Base-by-base conservation (phyloP, 2,329 filamentous ascomycete species). In the Fusarium brevicatenulatum region DNA sequence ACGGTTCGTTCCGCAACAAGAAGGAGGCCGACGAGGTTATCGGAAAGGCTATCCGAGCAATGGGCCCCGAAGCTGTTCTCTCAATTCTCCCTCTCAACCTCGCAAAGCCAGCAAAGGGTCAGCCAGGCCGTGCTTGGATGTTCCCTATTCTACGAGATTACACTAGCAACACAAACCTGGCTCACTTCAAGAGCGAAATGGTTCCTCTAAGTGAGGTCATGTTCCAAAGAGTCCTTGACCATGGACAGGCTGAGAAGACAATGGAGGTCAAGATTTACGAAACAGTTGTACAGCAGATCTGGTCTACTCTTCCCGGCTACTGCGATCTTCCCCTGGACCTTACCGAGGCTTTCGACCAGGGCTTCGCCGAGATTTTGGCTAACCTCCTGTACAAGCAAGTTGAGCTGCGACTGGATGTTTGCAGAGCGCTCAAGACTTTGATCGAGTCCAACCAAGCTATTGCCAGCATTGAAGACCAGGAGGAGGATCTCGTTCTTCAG, bases 251-350 rank as follows among this genome's bases (percentile, higher is more conserved):
- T 19, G 93, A 95, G 79, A 98, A 97, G 86, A 96, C 94, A 0
- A 95, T 97, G 88, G 95, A 98, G 81, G 89, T 96, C 79, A 99
- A 99, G 86, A 97, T 99, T 66, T 99, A 96, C 80, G 95, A 99
- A 83, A 98, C 96, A 0, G 86, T 99, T 9, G 94, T 99, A 13
- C 93, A 97, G 75, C 96, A 99, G 80, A 95, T 95, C 46, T 99
- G 96, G 96, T 94, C 94, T 2, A 92, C 93, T 57, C 87, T 99
- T 21, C 95, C 96, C 0, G 96, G 96, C 3, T 99, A 98, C 84
- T 98, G 96, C 81, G 94, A 98, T 80, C 85, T 98, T 60, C 95
- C 96, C 4, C 83, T 97, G 40, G 96, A 99, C 79, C 79, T 95
- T 46, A 84, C 82, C 9, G 86, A 91, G 70, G 87, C 93, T 2